Percentiles rank a stretch among this genome's conserved stretches.
phyloP scores from a whole-genome alignment of 1,139 yeast species.

The Magnusiomyces clavatus region DNA sequence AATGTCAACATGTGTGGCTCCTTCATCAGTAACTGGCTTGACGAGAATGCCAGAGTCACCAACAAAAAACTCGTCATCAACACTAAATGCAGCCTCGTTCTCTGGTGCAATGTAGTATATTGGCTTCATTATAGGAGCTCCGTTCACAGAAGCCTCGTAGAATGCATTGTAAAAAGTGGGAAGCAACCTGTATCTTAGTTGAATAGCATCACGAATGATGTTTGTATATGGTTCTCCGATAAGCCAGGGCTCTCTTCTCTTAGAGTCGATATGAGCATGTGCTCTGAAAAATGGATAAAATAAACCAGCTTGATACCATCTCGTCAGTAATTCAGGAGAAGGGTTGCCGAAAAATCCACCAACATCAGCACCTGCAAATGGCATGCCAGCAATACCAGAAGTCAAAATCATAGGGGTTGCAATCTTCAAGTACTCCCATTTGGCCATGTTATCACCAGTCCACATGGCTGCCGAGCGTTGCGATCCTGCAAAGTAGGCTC shows the following conservation, averaged over 20 bases:
- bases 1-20: constrained; percentile 39
- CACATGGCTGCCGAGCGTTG: constrained; percentile 90
- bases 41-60: constrained; percentile 70
- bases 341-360: constrained; percentile 97
- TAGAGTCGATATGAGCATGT: constrained; percentile 91
- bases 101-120: constrained; percentile 58
- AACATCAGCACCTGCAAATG: constrained; percentile 93
- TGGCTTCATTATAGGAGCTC: constrained; percentile 72
- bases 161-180: constrained; percentile 83
- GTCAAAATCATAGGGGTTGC: constrained; percentile 87
- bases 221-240: constrained; percentile 69
- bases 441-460: constrained; percentile 96
- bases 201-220: constrained; percentile 60
- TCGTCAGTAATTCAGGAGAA: constrained; percentile 60
- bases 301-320: constrained; percentile 96
- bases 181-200: constrained; percentile 63
- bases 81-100: constrained; percentile 41
- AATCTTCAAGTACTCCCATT: constrained; percentile 75
- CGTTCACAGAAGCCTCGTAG: constrained; percentile 49
- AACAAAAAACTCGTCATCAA: constrained; percentile 80
- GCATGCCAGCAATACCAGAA: constrained; percentile 76
- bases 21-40: constrained; percentile 69
- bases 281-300: constrained; percentile 96
- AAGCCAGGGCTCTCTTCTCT: constrained; percentile 89
- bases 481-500: constrained; percentile 85